Evolutionary conservation across 2,329 filamentous ascomycete species (phyloP), one percentile per base, ranked within the genome.

Genomic region (Macrophomina phaseolina): DNA sequence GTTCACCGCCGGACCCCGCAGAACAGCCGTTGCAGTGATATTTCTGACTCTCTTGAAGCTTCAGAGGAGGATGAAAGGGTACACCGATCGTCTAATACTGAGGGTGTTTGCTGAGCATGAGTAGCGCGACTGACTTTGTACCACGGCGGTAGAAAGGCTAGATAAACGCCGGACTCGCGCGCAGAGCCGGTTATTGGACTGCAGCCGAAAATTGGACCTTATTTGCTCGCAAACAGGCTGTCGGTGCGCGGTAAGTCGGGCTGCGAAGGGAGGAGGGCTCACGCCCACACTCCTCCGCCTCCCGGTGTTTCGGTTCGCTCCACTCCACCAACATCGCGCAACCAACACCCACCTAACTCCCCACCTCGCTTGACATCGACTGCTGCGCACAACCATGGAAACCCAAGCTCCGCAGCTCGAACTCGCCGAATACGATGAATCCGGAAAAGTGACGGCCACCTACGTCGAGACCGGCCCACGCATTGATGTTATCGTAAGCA

Each of bases 341-440:
- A 52, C 64, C 30, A 53, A 49, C 45, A 49, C 30, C 58, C 23
- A 23, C 23, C 23, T 23, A 46, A 11, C 56, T 32, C 42, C 56
- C 36, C 36, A n/a, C 42, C 11, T 62, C 58, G 45, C 42, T 56
- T 49, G 36, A 48, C 42, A 18, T 45, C 51, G 32, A 18, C 58
- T 23, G 32, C 45, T 30, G 12, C 45, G 38, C 58, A 49, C 23
- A 23, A 23, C 11, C 58, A 62, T 62, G 58, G 58, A 49, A 36
- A 5, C 58, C 42, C 30, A 28, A n/a, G 23, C 45, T 9, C 58
- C 45, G 30, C 58, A 66, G 45, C 65, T 72, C 45, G 70, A 72
- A 56, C 70, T 79, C n/a, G 64, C 71, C 18, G 81, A 84, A 72
- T 76, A 72, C 51, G 84, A 87, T 71, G 84, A 86, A 66, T 81